phyloP scores from a whole-genome alignment of 106 monocot species.

The Dendrobium officinale region DNA sequence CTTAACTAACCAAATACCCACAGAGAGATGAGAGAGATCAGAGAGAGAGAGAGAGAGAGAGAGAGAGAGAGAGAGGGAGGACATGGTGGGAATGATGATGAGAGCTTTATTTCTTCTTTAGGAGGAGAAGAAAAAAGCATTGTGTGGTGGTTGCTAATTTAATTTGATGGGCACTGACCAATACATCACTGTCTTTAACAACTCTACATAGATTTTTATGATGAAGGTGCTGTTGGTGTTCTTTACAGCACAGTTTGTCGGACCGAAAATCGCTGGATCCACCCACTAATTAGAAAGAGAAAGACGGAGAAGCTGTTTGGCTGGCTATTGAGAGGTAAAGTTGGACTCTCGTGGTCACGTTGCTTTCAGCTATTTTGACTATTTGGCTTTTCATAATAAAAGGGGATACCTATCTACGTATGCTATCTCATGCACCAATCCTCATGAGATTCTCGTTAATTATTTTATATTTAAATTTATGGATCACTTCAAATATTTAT shows the following conservation, averaged over 20 bases:
- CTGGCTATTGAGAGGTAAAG: no score
- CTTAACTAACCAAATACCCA: no score
- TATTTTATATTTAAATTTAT: no score
- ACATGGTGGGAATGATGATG: background rate
- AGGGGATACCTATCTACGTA: no score
- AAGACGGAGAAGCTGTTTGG: background rate
- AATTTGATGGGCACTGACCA: background rate
- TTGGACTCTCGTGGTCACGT: no score
- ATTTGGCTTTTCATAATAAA: no score
- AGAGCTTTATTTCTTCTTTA: background rate
- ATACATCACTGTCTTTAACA: background rate
- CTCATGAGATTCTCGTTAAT: no score
- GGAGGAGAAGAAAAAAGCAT: background rate
- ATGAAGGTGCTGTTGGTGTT: background rate
- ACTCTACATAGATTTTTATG: background rate
- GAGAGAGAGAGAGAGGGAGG: background rate
- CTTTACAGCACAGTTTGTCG: slow-evolving; percentile 9
- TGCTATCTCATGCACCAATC: no score
- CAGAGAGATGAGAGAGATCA: background rate
- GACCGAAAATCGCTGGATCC: background rate
- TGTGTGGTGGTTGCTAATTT: background rate
- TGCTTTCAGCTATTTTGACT: no score
- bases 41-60: background rate
- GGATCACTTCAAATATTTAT: no score
- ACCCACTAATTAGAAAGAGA: no score